Conservation (phyloP, 1,284 basidiomycete genomes). For the Melanopsichium pennsylvanicum region DNA sequence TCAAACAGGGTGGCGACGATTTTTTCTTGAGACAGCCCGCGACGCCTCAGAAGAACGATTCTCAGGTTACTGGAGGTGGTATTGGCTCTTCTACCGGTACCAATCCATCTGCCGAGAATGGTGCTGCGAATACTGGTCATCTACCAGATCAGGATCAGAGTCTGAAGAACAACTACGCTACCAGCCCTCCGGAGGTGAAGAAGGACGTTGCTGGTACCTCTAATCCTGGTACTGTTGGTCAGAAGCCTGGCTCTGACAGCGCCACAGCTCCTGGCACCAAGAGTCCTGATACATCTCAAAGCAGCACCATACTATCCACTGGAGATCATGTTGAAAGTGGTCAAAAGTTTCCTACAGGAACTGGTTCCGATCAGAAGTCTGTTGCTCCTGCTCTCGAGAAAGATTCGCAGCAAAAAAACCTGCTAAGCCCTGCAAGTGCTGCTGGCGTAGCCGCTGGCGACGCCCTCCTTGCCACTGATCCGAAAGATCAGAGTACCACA, state of each 20-base stretch:
- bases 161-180: no score
- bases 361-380: conserved; percentile 2
- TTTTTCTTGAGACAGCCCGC: not conserved
- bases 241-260: not conserved
- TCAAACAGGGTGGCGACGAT: not conserved
- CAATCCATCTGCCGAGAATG: no score
- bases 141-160: no score
- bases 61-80: no score
- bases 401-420: conserved; percentile 7
- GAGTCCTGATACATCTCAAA: no score
- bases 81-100: no score
- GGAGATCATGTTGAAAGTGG: not conserved
- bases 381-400: conserved; percentile 14
- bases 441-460: not conserved
- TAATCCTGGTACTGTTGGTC: not conserved
- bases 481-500: no score
- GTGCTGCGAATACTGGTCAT: no score
- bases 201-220: no score
- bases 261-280: no score
- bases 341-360: conserved; percentile 9
- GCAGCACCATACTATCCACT: no score
- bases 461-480: not conserved
- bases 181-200: no score
- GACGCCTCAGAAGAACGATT: not conserved
- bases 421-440: not conserved